A percentile compares a stretch with the other conserved stretches of the same genome.
These are phyloP conservation scores for Parachaetomium inaequale DNA, from an alignment of 495 filamentous ascomycete genomes.

Conservation along the genomic window DNA sequence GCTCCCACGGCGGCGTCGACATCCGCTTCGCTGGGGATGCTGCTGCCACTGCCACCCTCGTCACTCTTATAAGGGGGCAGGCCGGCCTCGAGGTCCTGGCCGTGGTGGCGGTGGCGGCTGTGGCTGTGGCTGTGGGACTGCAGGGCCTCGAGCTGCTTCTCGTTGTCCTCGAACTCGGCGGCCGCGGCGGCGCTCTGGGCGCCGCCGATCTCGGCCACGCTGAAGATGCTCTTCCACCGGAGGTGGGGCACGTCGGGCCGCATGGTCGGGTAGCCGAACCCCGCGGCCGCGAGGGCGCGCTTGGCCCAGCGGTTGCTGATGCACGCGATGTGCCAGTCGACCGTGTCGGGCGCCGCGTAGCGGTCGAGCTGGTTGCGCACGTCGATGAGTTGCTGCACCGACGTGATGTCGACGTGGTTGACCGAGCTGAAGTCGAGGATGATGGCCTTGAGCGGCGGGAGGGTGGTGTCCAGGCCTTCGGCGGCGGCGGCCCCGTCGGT, in stretches of 20 bases:
- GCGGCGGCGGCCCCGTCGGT: conserved; percentile 30
- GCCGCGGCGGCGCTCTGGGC: conserved; percentile 58
- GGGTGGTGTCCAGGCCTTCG: conserved; percentile 38
- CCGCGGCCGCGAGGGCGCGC: conserved; percentile 83
- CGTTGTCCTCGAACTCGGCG: conserved; percentile 54
- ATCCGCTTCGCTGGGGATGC: not conserved
- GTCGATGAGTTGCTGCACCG: conserved; percentile 91
- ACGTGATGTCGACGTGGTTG: conserved; percentile 94
- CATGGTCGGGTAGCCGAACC: conserved; percentile 80
- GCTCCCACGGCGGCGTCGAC: not conserved
- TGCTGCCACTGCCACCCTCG: not conserved
- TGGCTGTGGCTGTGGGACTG: not conserved
- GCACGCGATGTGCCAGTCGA: conserved; percentile 95
- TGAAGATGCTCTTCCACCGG: conserved; percentile 95
- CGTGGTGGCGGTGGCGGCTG: not conserved
- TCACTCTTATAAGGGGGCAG: not conserved
- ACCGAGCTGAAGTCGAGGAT: conserved; percentile 95
- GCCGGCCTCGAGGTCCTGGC: conserved; percentile 17
- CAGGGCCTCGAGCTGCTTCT: conserved; percentile 44
- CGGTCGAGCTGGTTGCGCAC: conserved; percentile 95
- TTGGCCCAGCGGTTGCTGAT: conserved; percentile 98
- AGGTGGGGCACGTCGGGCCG: conserved; percentile 50
- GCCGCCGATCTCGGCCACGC: conserved; percentile 84
- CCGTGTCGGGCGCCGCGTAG: conserved; percentile 74
- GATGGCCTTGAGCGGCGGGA: conserved; percentile 81